Conservation (phyloP, 768 basidiomycete species). For the Dictyophora rubrovolvata region DNA sequence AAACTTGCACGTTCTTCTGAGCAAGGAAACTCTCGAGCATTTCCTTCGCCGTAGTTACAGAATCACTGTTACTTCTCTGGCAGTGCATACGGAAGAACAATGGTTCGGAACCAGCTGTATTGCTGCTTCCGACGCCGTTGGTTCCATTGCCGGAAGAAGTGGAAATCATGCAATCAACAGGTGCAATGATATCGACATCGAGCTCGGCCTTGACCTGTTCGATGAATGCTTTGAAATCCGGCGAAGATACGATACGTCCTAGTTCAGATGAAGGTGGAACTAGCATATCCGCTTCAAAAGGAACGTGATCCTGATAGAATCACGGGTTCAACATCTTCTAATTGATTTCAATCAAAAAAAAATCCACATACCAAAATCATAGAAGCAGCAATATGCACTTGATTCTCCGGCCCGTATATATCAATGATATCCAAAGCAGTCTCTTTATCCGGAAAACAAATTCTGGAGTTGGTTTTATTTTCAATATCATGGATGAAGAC, state of each 20-base stretch:
- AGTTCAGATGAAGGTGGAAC: conserved; percentile 80
- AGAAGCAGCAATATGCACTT: conserved; percentile 92
- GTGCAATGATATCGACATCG: conserved; percentile 70
- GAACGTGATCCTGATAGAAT: conserved; percentile 75
- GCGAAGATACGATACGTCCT: conserved; percentile 56
- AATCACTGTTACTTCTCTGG: conserved; percentile 91
- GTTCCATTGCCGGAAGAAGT: conserved; percentile 20
- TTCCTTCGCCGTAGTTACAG: conserved; percentile 80
- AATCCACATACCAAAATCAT: conserved; percentile 71
- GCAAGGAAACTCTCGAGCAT: conserved; percentile 87
- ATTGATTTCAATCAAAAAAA: not conserved
- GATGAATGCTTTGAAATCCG: conserved; percentile 79
- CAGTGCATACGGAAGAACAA: conserved; percentile 92
- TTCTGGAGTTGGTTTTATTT: conserved; percentile 86
- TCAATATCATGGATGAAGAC: conserved; percentile 98
- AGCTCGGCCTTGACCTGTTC: conserved; percentile 90
- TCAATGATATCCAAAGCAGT: conserved; percentile 88
- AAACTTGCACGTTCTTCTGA: conserved; percentile 73
- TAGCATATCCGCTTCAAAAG: conserved; percentile 91
- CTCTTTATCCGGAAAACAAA: conserved; percentile 90
- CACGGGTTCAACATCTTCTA: not conserved
- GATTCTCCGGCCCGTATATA: conserved; percentile 95
- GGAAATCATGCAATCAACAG: conserved; percentile 45
- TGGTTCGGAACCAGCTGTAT: conserved; percentile 38
- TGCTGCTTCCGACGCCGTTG: conserved; percentile 46